Evolutionary conservation across 129 eudicot species (phyloP).

Genomic region (Lonicera japonica): DNA sequence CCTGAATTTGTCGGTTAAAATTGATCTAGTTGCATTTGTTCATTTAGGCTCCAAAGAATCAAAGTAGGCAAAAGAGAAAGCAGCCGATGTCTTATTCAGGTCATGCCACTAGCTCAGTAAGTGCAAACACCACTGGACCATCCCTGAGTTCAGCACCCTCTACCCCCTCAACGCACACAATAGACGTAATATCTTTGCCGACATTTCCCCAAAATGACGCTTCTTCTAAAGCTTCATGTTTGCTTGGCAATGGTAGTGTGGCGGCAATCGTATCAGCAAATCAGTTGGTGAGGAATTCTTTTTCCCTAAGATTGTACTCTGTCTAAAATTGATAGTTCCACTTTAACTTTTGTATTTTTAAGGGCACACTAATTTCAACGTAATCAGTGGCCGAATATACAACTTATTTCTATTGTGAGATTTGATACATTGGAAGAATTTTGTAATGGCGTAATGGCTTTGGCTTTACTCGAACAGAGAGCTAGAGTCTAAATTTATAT

Average conservation of each 20-base stretch:
- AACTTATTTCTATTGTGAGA: too few relatives aligned
- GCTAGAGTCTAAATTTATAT: too few relatives aligned
- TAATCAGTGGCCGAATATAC: too few relatives aligned
- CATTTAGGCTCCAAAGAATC: conserved; percentile 29
- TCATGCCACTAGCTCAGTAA: conserved; percentile 33
- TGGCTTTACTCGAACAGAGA: too few relatives aligned
- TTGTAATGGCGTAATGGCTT: too few relatives aligned
- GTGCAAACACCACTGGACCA: conserved; percentile 28
- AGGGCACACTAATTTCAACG: too few relatives aligned
- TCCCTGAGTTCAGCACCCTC: conserved; percentile 49
- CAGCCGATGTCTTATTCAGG: conserved; percentile 28
- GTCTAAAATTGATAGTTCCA: too few relatives aligned
- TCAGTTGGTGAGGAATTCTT: conserved; percentile 22
- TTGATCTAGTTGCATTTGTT: background rate
- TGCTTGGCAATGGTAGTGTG: conserved; percentile 15
- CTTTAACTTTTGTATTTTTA: background rate
- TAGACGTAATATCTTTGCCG: conserved; percentile 62
- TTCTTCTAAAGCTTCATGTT: conserved; percentile 18
- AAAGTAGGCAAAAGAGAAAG: conserved; percentile 42
- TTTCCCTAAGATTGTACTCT: background rate
- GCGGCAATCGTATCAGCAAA: conserved; percentile 10
- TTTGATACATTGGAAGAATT: too few relatives aligned
- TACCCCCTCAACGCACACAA: conserved; percentile 52
- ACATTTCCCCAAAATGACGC: conserved; percentile 46
- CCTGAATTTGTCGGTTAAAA: too few relatives aligned